Percentiles rank a stretch among this genome's conserved stretches.
Conservation (phyloP, 768 basidiomycete genomes). For the Rhizopogon salebrosus region DNA sequence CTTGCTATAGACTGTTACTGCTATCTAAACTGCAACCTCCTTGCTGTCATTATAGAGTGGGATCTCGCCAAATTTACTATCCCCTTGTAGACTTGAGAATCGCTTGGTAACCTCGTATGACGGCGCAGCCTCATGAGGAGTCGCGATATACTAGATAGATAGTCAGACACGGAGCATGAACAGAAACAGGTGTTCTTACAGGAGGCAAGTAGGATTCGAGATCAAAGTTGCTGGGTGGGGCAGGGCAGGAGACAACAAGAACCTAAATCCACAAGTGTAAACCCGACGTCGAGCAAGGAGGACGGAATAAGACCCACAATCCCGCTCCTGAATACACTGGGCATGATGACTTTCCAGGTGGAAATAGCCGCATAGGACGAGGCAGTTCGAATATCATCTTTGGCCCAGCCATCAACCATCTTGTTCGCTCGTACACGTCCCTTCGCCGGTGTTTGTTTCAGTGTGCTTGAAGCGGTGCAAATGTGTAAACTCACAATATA, state of each 20-base stretch:
- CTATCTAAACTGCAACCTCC: conserved; percentile 3
- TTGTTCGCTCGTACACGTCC: conserved; percentile 35
- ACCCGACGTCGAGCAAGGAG: background rate
- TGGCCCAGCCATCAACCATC: conserved; percentile 36
- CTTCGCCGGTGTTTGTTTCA: conserved; percentile 18
- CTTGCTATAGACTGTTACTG: background rate
- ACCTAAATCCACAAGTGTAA: conserved; percentile 22
- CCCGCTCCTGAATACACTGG: conserved; percentile 32
- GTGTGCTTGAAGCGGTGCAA: background rate
- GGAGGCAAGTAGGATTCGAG: conserved; percentile 39
- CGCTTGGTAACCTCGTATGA: conserved; percentile 25
- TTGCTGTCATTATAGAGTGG: conserved; percentile 40
- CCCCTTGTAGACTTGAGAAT: conserved; percentile 22
- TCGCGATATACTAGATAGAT: conserved; percentile 33
- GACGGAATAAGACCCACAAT: conserved; percentile 23
- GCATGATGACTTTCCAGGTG: conserved; percentile 36
- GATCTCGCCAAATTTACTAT: conserved; percentile 31
- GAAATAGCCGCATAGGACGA: conserved; percentile 24
- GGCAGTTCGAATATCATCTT: conserved; percentile 29
- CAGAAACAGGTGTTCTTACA: conserved; percentile 19
- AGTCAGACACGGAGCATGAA: background rate
- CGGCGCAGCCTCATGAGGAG: conserved; percentile 28
- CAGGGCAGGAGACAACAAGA: conserved; percentile 35
- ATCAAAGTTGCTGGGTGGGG: conserved; percentile 31
- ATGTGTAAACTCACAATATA: conserved; percentile 26